phyloP scores from a whole-genome alignment of 2,329 filamentous ascomycete species.

The Rutstroemia sp. region DNA sequence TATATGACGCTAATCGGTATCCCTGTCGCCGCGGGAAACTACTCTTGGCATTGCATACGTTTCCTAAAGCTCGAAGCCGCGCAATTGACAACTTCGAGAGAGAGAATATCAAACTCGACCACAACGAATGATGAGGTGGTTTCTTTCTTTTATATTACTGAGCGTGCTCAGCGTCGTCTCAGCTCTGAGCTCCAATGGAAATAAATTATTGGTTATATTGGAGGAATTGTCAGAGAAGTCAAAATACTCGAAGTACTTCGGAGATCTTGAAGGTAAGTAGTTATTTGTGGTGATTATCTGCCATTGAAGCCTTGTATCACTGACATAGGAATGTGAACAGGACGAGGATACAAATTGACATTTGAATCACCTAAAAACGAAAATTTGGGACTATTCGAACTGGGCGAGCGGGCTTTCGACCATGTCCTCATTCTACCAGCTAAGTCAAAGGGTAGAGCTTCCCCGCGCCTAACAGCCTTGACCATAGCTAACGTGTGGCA shows the following conservation, averaged over 20 bases:
- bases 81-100: conserved; percentile 11
- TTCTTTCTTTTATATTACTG: conserved; percentile 62
- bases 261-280: conserved; percentile 58
- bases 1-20: conserved; percentile 6
- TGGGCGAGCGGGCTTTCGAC: conserved; percentile 84
- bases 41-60: conserved; percentile 31
- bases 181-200: conserved; percentile 72
- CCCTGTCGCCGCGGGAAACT: conserved; percentile 11
- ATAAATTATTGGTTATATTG: conserved; percentile 75
- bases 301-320: conserved; percentile 2
- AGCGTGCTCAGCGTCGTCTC: conserved; percentile 59
- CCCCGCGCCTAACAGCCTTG: conserved; percentile 1
- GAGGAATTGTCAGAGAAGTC: conserved; percentile 77
- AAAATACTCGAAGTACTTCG: conserved; percentile 75
- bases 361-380: conserved; percentile 82
- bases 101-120: conserved; percentile 14
- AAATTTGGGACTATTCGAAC: conserved; percentile 68
- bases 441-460: conserved; percentile 72
- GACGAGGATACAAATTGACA: conserved; percentile 70
- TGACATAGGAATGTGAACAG: conserved; percentile 39
- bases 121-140: conserved; percentile 58
- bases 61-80: conserved; percentile 29
- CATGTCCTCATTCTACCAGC: conserved; percentile 83
- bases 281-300: conserved; percentile 12
- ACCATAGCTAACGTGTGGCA: conserved; percentile 29